Base-by-base conservation (phyloP, 2,329 filamentous ascomycete genomes). In the Pestalotiopsis sp. region DNA sequence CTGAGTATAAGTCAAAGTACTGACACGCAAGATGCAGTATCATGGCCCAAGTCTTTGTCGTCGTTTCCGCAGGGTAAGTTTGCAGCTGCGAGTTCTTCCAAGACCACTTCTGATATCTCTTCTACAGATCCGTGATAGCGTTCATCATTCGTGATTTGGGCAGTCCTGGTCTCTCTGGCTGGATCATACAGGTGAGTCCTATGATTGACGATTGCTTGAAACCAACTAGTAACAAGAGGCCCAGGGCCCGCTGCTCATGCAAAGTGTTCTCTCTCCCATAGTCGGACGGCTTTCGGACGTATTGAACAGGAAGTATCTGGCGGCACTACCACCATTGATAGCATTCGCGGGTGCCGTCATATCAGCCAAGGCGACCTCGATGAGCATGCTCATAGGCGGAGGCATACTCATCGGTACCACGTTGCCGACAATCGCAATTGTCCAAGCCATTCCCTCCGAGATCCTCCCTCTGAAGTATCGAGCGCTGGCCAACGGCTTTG, bases 151-250 rank as follows among this genome's bases (percentile, higher is more conserved):
- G 85, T 45, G 86, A 89, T 72, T 76, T 89, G 4, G 86, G 86
- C 12, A 82, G 85, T 58, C 78, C 82, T 12, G 77, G 82, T 1
- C 80, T 87, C 17, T 80, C 85, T 1, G 85, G 86, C 36, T 89
- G 87, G 86, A 83, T 89, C 69, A 88, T 89, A 64, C 85, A 86
- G 78, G n/a, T n/a, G n/a, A n/a, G n/a, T n/a, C n/a, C n/a, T n/a
- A n/a, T n/a, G n/a, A n/a, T n/a, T n/a, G n/a, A n/a, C n/a, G n/a
- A n/a, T n/a, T n/a, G n/a, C n/a, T n/a, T n/a, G n/a, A n/a, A n/a
- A n/a, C n/a, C n/a, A n/a, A n/a, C n/a, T n/a, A n/a, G n/a, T n/a
- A n/a, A 52, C 60, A 9, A 52, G 4, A 52, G n/a, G 23, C 69
- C 67, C 61, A 88, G 83, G 86, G 86, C 0, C 87, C 86, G 0